Conservation (phyloP, 2,329 filamentous ascomycete species). For the Penicillium sp. region DNA sequence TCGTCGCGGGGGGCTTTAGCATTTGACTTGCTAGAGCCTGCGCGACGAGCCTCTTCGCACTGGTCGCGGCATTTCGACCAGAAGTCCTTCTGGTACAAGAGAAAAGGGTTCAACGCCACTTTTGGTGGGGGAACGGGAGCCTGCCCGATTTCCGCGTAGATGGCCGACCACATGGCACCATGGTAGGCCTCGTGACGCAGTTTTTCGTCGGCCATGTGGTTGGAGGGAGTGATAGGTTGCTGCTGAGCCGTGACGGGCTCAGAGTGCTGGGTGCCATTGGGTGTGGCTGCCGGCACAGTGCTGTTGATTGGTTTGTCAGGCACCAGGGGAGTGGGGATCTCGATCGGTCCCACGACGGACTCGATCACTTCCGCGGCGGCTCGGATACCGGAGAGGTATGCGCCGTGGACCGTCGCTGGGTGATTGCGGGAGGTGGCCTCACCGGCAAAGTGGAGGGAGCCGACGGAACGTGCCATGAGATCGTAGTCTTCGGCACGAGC, state of each 20-base stretch:
- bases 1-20: constrained; percentile 70
- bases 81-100: constrained; percentile 80
- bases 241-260: constrained; percentile 7
- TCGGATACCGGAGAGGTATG: constrained; percentile 88
- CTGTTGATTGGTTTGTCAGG: constrained; percentile 50
- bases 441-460: constrained; percentile 90
- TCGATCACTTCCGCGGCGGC: constrained; percentile 86
- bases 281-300: constrained; percentile 3
- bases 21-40: constrained; percentile 64
- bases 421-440: constrained; percentile 96
- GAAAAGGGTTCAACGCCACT: constrained; percentile 78
- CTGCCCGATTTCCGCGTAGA: constrained; percentile 67
- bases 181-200: constrained; percentile 54
- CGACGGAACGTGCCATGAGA: constrained; percentile 78
- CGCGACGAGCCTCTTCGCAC: constrained; percentile 68
- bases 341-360: constrained; percentile 76
- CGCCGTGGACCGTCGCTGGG: constrained; percentile 94
- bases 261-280: background rate
- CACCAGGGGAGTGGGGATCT: constrained; percentile 74
- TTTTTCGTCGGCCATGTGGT: constrained; percentile 12
- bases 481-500: constrained; percentile 90
- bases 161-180: constrained; percentile 57
- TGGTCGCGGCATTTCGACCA: constrained; percentile 64
- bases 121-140: constrained; percentile 72
- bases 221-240: constrained; percentile 2